These are phyloP conservation scores for Aureobasidium sp. DNA, from an alignment of 2,329 filamentous ascomycete species.

Conservation along the genomic window DNA sequence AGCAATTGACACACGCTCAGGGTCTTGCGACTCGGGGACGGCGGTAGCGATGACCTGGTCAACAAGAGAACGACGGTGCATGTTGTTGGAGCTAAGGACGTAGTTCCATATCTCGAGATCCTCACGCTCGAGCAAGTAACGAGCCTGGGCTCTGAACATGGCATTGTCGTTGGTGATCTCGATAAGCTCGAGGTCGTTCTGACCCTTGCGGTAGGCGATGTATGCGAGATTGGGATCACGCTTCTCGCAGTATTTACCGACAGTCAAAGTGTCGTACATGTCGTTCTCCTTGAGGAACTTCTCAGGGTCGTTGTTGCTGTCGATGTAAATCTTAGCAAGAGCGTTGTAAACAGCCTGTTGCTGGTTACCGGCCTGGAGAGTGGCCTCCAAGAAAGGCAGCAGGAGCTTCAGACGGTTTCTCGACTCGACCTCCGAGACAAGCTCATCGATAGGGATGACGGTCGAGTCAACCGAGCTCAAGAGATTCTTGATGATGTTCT, in stretches of 20 bases:
- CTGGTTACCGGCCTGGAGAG: conserved; percentile 80
- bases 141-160: conserved; percentile 98
- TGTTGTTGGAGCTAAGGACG: conserved; percentile 90
- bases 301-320: conserved; percentile 96
- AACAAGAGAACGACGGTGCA: conserved; percentile 85
- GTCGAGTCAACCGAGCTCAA: conserved; percentile 75
- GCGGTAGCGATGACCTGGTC: conserved; percentile 96
- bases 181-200: conserved; percentile 95
- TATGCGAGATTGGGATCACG: conserved; percentile 91
- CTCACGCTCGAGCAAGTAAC: conserved; percentile 84
- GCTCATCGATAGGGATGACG: conserved; percentile 85
- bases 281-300: conserved; percentile 97
- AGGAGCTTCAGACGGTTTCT: conserved; percentile 93
- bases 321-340: conserved; percentile 98
- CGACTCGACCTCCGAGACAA: conserved; percentile 89
- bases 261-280: conserved; percentile 81
- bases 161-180: conserved; percentile 98
- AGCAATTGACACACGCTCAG: conserved; percentile 88
- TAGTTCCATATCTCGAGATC: conserved; percentile 91
- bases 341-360: conserved; percentile 97
- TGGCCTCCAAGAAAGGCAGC: conserved; percentile 90
- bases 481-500: conserved; percentile 89
- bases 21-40: conserved; percentile 85
- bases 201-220: conserved; percentile 91
- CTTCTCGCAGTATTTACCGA: conserved; percentile 99